Evolutionary conservation across 129 eudicot genomes (phyloP).

Genomic region (Ambrosia artemisiifolia): DNA sequence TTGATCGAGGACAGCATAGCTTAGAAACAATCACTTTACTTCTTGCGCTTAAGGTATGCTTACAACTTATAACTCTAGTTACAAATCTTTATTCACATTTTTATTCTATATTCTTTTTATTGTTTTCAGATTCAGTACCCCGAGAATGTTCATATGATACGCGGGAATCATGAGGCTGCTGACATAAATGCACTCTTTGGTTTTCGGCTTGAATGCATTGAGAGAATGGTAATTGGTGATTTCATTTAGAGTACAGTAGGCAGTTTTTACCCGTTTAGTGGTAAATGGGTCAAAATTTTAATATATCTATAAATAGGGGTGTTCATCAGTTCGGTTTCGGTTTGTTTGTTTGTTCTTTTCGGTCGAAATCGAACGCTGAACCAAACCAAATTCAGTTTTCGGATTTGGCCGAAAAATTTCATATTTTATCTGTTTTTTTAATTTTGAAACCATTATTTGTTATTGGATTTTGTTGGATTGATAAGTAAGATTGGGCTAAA

Average conservation of each 20-base stretch:
- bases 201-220: conserved; percentile 96
- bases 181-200: conserved; percentile 98
- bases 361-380: too few relatives aligned
- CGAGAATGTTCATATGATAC: conserved; percentile 90
- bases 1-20: conserved; percentile 99
- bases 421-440: too few relatives aligned
- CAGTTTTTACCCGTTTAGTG: neutral
- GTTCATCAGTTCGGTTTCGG: too few relatives aligned
- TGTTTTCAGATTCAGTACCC: conserved; percentile 83
- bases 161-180: conserved; percentile 99
- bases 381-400: too few relatives aligned
- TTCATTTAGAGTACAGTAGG: neutral
- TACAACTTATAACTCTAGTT: conserved; percentile 3
- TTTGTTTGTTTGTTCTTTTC: too few relatives aligned
- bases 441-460: too few relatives aligned
- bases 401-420: too few relatives aligned
- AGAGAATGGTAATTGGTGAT: conserved; percentile 75
- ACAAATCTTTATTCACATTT: neutral
- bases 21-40: conserved; percentile 93
- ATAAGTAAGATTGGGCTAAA: too few relatives aligned
- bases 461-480: too few relatives aligned
- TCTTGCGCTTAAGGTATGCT: conserved; percentile 82
- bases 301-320: neutral
- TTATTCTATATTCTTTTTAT: neutral
- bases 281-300: conserved; percentile 6